These are phyloP conservation scores for Globisporangium recalcitrans DNA, from an alignment of 352 stramenopile species.

Conservation along the genomic window DNA sequence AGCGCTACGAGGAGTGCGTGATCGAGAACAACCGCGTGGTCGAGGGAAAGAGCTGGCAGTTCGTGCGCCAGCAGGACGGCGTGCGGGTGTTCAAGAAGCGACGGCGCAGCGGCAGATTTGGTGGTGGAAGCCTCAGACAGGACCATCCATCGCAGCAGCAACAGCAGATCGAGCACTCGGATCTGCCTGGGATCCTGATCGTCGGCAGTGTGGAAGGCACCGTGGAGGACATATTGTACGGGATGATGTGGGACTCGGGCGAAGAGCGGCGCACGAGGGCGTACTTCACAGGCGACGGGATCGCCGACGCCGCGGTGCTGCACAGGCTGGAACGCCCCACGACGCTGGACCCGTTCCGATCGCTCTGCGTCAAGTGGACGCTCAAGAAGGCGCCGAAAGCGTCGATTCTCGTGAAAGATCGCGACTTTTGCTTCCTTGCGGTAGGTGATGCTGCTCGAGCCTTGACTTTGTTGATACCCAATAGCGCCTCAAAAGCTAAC, in stretches of 20 bases:
- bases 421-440: constrained; percentile 47
- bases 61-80: constrained; percentile 38
- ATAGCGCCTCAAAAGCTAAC: not conserved
- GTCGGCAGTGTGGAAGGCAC: constrained; percentile 35
- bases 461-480: not conserved
- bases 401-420: constrained; percentile 37
- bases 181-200: constrained; percentile 30
- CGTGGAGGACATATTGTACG: constrained; percentile 43
- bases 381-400: constrained; percentile 31
- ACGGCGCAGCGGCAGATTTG: not conserved
- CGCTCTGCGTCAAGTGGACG: constrained; percentile 43
- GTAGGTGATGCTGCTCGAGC: constrained; percentile 14
- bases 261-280: constrained; percentile 26
- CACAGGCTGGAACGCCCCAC: constrained; percentile 30
- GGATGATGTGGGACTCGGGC: constrained; percentile 32
- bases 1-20: constrained; percentile 43
- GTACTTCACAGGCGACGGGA: constrained; percentile 34
- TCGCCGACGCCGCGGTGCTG: constrained; percentile 38
- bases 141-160: constrained; percentile 10
- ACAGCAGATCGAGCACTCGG: constrained; percentile 12
- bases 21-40: constrained; percentile 15
- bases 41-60: constrained; percentile 32
- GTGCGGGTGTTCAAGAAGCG: constrained; percentile 47
- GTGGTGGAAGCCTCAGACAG: not conserved
- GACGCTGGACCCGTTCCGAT: constrained; percentile 31